These are phyloP conservation scores for Teunomyces gatunensis DNA, from an alignment of 805 yeast species.

Conservation along the genomic window DNA sequence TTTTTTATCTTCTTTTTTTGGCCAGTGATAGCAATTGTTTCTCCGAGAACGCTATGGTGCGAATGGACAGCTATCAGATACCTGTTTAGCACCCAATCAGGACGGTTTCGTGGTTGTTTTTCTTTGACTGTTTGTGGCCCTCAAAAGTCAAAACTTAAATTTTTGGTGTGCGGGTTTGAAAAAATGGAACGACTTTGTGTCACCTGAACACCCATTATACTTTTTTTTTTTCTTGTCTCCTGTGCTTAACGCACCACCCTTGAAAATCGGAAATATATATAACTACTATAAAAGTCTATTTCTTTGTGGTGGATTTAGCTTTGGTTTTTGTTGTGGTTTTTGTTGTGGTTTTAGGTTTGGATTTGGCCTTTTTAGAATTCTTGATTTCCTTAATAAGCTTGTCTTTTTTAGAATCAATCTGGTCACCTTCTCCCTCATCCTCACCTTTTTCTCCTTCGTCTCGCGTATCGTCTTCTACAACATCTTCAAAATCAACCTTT, in stretches of 20 bases:
- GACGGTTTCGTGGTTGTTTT: background rate
- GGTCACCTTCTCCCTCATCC: constrained; percentile 43
- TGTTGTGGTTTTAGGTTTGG: constrained; percentile 24
- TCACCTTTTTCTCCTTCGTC: constrained; percentile 48
- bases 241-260: too few relatives aligned
- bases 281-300: background rate
- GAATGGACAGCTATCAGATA: background rate
- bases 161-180: background rate
- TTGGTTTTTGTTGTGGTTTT: constrained; percentile 11
- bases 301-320: constrained; percentile 20
- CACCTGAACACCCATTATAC: background rate
- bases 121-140: background rate
- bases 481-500: constrained; percentile 70
- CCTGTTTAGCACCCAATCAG: background rate
- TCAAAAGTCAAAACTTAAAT: background rate
- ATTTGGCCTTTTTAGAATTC: background rate
- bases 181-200: background rate
- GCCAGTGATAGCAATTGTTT: too few relatives aligned
- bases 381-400: constrained; percentile 51
- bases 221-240: background rate
- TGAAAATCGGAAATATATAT: too few relatives aligned
- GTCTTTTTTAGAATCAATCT: constrained; percentile 56
- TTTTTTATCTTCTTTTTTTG: too few relatives aligned
- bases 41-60: background rate
- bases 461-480: constrained; percentile 46